phyloP scores from a whole-genome alignment of 2,329 filamentous ascomycete genomes.

The Cercospora sesami region DNA sequence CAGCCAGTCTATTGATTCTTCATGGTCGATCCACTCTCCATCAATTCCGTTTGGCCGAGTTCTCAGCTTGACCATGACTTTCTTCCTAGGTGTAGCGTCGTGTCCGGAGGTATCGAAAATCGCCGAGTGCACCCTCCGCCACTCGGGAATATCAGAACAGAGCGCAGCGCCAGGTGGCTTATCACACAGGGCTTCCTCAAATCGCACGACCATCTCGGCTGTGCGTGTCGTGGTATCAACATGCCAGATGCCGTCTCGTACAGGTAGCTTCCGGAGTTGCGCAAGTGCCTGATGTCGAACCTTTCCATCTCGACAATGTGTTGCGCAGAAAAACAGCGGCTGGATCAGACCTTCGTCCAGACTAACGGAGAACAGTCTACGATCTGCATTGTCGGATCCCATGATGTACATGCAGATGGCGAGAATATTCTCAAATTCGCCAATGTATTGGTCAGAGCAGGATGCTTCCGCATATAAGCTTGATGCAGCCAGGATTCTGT shows the following conservation, averaged over 20 bases:
- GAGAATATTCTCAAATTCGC: constrained; percentile 37
- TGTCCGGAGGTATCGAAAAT: constrained; percentile 32
- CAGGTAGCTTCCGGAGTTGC: constrained; percentile 30
- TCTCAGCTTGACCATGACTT: constrained; percentile 27
- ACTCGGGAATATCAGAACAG: constrained; percentile 37
- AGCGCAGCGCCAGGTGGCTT: constrained; percentile 16
- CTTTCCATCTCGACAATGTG: constrained; percentile 35
- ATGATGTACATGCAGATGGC: constrained; percentile 35
- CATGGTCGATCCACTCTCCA: constrained; percentile 34
- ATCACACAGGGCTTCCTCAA: constrained; percentile 32
- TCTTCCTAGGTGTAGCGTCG: constrained; percentile 16
- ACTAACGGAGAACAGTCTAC: constrained; percentile 33
- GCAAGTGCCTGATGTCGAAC: constrained; percentile 33
- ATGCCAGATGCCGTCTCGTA: constrained; percentile 33
- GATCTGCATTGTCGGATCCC: constrained; percentile 33
- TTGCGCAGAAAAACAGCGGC: constrained; percentile 34
- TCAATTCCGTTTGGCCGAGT: constrained; percentile 36
- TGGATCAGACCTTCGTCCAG: constrained; percentile 37
- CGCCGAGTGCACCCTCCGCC: constrained; percentile 32
- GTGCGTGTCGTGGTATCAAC: constrained; percentile 32
- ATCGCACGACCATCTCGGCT: constrained; percentile 28
- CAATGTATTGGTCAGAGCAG: constrained; percentile 32
- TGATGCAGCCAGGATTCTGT: constrained; percentile 33
- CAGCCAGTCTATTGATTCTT: constrained; percentile 30
- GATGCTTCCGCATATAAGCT: constrained; percentile 33